Conservation (phyloP, 169 alveolate species). For the Eimeria brunetti region DNA sequence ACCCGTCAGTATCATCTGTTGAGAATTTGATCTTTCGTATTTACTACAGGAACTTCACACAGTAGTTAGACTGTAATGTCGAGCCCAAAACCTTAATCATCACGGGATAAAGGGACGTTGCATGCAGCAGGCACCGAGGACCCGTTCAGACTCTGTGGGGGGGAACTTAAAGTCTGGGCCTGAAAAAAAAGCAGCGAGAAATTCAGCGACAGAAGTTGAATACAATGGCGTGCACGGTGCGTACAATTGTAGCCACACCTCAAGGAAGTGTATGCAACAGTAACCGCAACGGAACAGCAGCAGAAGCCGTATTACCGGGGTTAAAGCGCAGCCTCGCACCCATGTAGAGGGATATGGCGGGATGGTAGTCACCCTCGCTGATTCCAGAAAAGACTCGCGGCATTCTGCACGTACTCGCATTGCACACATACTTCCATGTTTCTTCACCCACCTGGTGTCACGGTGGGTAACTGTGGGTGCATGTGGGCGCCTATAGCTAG, state of each 20-base stretch:
- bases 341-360: slow-evolving; percentile 91
- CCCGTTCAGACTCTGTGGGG: slow-evolving; percentile 45
- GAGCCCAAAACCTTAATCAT: background rate
- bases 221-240: background rate
- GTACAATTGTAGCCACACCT: background rate
- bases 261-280: background rate
- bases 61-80: background rate
- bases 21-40: background rate
- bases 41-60: background rate
- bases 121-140: slow-evolving; percentile 65
- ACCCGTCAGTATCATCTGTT: background rate
- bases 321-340: slow-evolving; percentile 90
- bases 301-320: slow-evolving; percentile 79
- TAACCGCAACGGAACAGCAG: background rate
- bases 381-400: slow-evolving; percentile 83
- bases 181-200: background rate
- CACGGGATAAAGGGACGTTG: slow-evolving; percentile 75
- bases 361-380: slow-evolving; percentile 90
- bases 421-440: background rate
- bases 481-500: background rate
- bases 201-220: background rate
- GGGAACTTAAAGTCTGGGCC: slow-evolving; percentile 74
- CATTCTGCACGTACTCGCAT: slow-evolving; percentile 76
- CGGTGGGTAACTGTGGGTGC: background rate
- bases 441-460: background rate